Percentiles rank a stretch among this genome's conserved stretches.
Evolutionary conservation across 805 yeast species (phyloP).

Genomic region (Sugiyamaella valdiviana): DNA sequence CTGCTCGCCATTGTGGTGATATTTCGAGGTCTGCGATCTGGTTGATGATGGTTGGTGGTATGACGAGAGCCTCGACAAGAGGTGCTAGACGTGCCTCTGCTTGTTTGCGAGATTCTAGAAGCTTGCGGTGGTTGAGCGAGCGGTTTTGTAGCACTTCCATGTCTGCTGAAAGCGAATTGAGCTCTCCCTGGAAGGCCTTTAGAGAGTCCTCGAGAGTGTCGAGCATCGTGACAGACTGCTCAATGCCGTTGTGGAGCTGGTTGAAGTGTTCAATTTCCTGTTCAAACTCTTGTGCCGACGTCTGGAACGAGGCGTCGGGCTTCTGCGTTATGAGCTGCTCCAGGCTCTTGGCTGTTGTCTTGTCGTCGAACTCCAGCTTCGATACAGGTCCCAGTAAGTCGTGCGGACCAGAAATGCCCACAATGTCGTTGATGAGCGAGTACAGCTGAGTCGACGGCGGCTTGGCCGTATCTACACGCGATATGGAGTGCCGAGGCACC

Average conservation of each 20-base stretch:
- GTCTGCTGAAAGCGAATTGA: conserved; percentile 51
- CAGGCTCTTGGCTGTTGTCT: background rate
- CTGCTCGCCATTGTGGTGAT: conserved; percentile 50
- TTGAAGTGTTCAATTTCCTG: conserved; percentile 14
- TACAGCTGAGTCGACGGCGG: background rate
- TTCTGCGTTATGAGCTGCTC: background rate
- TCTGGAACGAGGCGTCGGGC: background rate
- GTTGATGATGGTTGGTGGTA: conserved; percentile 65
- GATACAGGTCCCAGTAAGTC: background rate
- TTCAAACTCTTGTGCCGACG: background rate
- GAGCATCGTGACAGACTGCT: conserved; percentile 22
- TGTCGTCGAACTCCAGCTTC: background rate
- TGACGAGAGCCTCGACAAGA: conserved; percentile 63
- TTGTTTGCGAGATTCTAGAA: conserved; percentile 43
- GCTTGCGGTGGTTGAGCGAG: conserved; percentile 43
- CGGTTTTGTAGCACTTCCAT: conserved; percentile 54
- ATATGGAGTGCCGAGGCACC: background rate
- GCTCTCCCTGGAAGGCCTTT: conserved; percentile 49
- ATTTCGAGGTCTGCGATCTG: conserved; percentile 55
- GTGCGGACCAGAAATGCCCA: background rate
- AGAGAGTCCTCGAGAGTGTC: conserved; percentile 51
- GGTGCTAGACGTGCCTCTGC: conserved; percentile 58
- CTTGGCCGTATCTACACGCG: background rate
- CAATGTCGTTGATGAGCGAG: background rate
- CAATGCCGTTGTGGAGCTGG: conserved; percentile 18